These are phyloP conservation scores for Lyophyllum decastes DNA, from an alignment of 768 basidiomycete genomes.

Conservation along the genomic window DNA sequence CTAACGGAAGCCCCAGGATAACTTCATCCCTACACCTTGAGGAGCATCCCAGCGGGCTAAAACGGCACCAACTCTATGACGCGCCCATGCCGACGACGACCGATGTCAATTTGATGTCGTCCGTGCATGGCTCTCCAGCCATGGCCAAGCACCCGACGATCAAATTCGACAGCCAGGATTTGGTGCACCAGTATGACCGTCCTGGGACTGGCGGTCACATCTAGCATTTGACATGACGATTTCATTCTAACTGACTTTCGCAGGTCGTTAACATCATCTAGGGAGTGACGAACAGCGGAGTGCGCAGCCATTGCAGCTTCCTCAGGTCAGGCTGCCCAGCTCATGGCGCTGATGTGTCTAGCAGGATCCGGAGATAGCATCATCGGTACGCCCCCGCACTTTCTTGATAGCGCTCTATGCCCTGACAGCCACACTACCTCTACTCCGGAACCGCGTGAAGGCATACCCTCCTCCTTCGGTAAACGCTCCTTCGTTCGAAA, in stretches of 20 bases:
- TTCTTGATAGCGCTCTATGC: too few relatives aligned
- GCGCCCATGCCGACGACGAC: slow-evolving; percentile 71
- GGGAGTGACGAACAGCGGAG: too few relatives aligned
- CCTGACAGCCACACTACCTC: too few relatives aligned
- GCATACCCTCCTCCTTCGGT: slow-evolving; percentile 45
- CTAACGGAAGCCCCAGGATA: slow-evolving; percentile 4
- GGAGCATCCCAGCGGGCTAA: slow-evolving; percentile 43
- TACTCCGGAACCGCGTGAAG: slow-evolving; percentile 18
- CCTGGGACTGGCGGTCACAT: slow-evolving; percentile 53
- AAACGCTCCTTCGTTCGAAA: slow-evolving; percentile 54
- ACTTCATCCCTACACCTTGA: too few relatives aligned
- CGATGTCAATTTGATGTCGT: slow-evolving; percentile 40
- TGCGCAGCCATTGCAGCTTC: too few relatives aligned
- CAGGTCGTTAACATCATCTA: too few relatives aligned
- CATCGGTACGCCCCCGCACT: too few relatives aligned
- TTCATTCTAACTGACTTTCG: too few relatives aligned
- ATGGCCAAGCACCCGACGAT: slow-evolving; percentile 56
- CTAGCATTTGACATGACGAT: too few relatives aligned
- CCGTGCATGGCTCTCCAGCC: slow-evolving; percentile 31
- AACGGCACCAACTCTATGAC: slow-evolving; percentile 87
- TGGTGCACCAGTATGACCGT: slow-evolving; percentile 73
- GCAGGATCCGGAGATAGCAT: too few relatives aligned
- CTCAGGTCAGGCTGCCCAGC: too few relatives aligned
- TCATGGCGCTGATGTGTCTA: too few relatives aligned
- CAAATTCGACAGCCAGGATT: slow-evolving; percentile 75